A percentile compares a stretch with the other conserved stretches of the same genome.
Evolutionary conservation across 2,329 filamentous ascomycete species (phyloP).

Genomic region (Trichoderma sp.): DNA sequence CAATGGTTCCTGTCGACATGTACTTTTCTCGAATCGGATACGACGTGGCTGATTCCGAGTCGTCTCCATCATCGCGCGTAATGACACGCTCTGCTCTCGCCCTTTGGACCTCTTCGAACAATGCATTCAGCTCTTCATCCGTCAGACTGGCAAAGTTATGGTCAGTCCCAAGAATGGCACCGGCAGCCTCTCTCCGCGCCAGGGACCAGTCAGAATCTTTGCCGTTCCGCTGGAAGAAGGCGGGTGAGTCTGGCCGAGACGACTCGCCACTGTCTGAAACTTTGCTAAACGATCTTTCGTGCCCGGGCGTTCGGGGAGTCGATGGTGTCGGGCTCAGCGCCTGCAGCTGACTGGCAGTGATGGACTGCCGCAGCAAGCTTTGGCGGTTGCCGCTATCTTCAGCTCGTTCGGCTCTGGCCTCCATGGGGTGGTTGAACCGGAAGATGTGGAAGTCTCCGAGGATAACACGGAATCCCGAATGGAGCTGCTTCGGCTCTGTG

Average conservation of each 20-base stretch:
- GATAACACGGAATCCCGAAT: slow-evolving; percentile 93
- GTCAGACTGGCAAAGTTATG: slow-evolving; percentile 88
- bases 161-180: slow-evolving; percentile 83
- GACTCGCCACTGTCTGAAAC: slow-evolving; percentile 78
- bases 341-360: slow-evolving; percentile 63
- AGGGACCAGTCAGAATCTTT: slow-evolving; percentile 94
- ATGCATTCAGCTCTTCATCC: slow-evolving; percentile 88
- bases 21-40: slow-evolving; percentile 93
- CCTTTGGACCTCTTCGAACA: slow-evolving; percentile 92
- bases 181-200: slow-evolving; percentile 88
- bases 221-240: slow-evolving; percentile 63
- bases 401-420: slow-evolving; percentile 87
- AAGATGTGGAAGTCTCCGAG: slow-evolving; percentile 99
- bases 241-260: slow-evolving; percentile 77
- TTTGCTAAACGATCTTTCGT: slow-evolving; percentile 80
- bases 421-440: slow-evolving; percentile 95
- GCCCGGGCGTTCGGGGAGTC: slow-evolving; percentile 57
- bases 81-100: slow-evolving; percentile 73
- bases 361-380: slow-evolving; percentile 82
- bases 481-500: slow-evolving; percentile 78
- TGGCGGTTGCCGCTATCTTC: slow-evolving; percentile 61
- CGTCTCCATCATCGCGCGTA: slow-evolving; percentile 78
- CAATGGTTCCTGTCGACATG: slow-evolving; percentile 88
- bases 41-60: slow-evolving; percentile 84
- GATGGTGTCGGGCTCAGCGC: slow-evolving; percentile 58